These are phyloP conservation scores for Xylaria palmicola DNA, from an alignment of 495 filamentous ascomycete species.

Conservation along the genomic window DNA sequence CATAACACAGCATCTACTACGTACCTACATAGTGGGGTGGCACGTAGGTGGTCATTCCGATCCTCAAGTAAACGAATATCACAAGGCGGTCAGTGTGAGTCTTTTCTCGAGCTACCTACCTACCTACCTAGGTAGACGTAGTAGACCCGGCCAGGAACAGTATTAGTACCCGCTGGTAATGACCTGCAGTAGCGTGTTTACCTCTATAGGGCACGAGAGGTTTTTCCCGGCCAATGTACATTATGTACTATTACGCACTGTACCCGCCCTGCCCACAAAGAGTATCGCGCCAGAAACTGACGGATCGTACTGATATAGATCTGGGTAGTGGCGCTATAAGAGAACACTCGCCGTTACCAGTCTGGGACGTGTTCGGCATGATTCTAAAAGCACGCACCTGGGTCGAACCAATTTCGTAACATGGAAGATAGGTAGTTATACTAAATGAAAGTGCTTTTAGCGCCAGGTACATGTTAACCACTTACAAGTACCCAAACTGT, in stretches of 20 bases:
- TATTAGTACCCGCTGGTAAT: conserved; percentile 4
- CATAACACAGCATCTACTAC: neutral
- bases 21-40: neutral
- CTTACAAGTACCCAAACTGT: no score
- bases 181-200: conserved; percentile 17
- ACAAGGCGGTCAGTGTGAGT: conserved; percentile 10
- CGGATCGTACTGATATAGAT: neutral
- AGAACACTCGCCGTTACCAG: neutral
- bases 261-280: neutral
- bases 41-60: conserved; percentile 1
- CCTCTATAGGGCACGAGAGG: neutral
- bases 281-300: neutral
- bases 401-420: no score
- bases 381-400: neutral
- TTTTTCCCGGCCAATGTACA: neutral
- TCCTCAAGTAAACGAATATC: neutral
- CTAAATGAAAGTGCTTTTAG: no score
- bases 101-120: neutral
- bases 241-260: neutral
- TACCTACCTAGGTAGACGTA: no score
- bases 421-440: no score
- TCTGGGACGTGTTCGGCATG: neutral
- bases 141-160: no score
- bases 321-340: neutral
- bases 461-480: no score